Base-by-base conservation (phyloP, 208 protist genomes). In the Trypanosoma mega region DNA sequence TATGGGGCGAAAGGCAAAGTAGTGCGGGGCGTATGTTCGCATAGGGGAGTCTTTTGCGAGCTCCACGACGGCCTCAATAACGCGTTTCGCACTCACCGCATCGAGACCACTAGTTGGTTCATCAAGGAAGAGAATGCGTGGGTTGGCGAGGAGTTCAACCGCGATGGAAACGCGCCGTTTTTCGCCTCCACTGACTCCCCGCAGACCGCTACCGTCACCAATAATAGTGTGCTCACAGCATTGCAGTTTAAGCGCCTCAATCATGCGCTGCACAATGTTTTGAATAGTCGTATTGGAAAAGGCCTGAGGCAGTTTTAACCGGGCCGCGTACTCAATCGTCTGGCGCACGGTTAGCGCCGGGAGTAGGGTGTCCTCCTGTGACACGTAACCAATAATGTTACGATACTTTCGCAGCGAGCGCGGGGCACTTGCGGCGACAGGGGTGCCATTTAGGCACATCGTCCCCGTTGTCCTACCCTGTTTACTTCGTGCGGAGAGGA, bases 181-280 rank as follows among this genome's bases (percentile, higher is more conserved):
- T 74, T 97, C 90, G n/a, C 93, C 93, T 29, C 93, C 93, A 59
- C 87, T 94, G 54, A 97, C 80, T 36, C 93, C 93, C 44, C 90
- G 84, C 1, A 83, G 36, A 16, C 47, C 59, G 49, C 69, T 76
- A 12, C 79, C 76, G 37, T 92, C 83, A 23, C 89, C 91, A 47
- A 96, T 79, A 2, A 90, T 45, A 6, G 85, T 93, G 50, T 93
- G 47, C 31, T 86, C 74, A 63, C 91, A 96, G 21, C 73, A 84
- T 53, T 87, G 46, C 50, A 96, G 78, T 43, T 76, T 80, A 39
- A 93, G 74, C 14, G 61, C 59, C 12, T 78, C 52, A 50, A 96
- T 87, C 18, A 93, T 79, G 31, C 73, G 65, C 7, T 59, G 26
- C 0, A 96, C 91, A 57, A 93, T 87, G 33, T 54, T 46, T 8